These are phyloP conservation scores for Rickenella mellea DNA, from an alignment of 768 basidiomycete genomes.

Conservation along the genomic window DNA sequence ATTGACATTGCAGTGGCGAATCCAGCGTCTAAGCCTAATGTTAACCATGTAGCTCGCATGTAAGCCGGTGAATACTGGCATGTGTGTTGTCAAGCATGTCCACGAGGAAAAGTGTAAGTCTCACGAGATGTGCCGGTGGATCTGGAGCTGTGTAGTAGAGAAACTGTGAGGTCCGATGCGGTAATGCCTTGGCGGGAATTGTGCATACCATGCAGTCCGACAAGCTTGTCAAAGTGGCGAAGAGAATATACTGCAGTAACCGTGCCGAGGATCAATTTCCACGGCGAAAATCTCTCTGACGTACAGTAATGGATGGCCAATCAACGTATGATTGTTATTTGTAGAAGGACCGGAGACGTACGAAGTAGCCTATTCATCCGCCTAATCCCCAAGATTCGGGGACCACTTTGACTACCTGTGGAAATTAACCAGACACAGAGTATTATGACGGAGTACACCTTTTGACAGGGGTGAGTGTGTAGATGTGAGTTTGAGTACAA, in stretches of 20 bases:
- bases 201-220: slow-evolving; percentile 74
- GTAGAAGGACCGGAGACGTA: no score
- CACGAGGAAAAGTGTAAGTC: slow-evolving; percentile 16
- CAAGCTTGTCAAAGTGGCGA: slow-evolving; percentile 75
- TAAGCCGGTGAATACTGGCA: slow-evolving; percentile 81
- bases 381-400: slow-evolving; percentile 57
- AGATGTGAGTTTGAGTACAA: slow-evolving; percentile 2
- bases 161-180: no score
- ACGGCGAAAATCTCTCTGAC: slow-evolving; percentile 83
- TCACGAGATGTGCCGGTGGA: slow-evolving; percentile 78
- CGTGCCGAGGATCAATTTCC: slow-evolving; percentile 85
- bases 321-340: no score
- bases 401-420: slow-evolving; percentile 53
- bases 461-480: slow-evolving; percentile 1
- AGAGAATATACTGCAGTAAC: slow-evolving; percentile 78
- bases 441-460: slow-evolving; percentile 86
- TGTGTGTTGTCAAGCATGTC: slow-evolving; percentile 4
- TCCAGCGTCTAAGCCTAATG: slow-evolving; percentile 90
- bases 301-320: slow-evolving; percentile 3
- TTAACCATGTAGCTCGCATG: slow-evolving; percentile 94
- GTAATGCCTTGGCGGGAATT: no score
- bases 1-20: slow-evolving; percentile 95
- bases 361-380: slow-evolving; percentile 49
- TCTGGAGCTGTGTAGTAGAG: slow-evolving; percentile 62
- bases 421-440: slow-evolving; percentile 86